Conservation (phyloP, 1,139 yeast genomes). For the Diutina neorugosa region DNA sequence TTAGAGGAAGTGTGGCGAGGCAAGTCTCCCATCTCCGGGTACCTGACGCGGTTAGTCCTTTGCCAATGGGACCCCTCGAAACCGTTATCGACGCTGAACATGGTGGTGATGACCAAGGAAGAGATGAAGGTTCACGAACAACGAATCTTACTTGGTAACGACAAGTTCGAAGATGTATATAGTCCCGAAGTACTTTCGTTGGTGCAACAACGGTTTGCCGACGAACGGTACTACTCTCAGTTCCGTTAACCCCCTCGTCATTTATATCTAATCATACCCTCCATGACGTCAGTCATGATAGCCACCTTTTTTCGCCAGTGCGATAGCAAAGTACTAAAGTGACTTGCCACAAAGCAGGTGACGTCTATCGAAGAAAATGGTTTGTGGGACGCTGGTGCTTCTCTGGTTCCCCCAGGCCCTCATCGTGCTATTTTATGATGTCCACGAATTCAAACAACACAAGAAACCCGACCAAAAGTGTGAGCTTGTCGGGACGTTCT, state of each 20-base stretch:
- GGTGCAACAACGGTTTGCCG: conserved; percentile 54
- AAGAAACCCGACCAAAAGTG: conserved; percentile 22
- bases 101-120: conserved; percentile 79
- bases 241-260: conserved; percentile 17
- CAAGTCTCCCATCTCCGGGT: conserved; percentile 80
- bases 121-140: conserved; percentile 75
- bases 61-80: conserved; percentile 72
- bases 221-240: conserved; percentile 60
- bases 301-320: neutral
- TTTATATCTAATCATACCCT: neutral
- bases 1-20: conserved; percentile 90
- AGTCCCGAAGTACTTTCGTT: conserved; percentile 42
- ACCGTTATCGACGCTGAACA: conserved; percentile 51
- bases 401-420: neutral
- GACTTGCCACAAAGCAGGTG: neutral
- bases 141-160: conserved; percentile 56
- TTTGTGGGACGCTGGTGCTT: neutral
- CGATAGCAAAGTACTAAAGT: neutral
- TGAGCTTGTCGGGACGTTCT: conserved; percentile 61
- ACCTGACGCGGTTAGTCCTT: conserved; percentile 63
- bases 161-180: conserved; percentile 52
- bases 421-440: neutral
- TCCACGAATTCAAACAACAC: neutral
- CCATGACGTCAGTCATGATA: neutral
- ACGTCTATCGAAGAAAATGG: neutral